These are phyloP conservation scores for Dryas alaskensis DNA, from an alignment of 306 rosid species.

Conservation along the genomic window DNA sequence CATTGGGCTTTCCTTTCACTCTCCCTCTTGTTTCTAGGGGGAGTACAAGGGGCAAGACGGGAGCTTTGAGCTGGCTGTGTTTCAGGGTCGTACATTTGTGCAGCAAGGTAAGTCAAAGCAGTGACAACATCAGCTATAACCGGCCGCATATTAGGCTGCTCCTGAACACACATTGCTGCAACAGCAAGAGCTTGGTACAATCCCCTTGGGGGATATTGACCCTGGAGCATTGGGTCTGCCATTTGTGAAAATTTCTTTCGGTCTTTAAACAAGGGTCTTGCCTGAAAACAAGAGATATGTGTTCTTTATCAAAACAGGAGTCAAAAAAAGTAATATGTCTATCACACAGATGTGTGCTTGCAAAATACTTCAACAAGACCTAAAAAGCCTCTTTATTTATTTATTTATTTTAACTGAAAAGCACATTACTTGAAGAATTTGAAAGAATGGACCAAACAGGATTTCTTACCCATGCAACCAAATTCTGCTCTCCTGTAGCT, in stretches of 20 bases:
- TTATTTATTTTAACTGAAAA: not conserved
- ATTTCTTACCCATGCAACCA: slow-evolving; percentile 88
- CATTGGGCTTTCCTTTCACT: slow-evolving; percentile 36
- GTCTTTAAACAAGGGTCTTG: slow-evolving; percentile 74
- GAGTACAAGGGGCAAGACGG: slow-evolving; percentile 53
- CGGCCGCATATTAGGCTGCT: slow-evolving; percentile 83
- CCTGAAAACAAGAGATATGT: slow-evolving; percentile 44
- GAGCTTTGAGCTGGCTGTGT: slow-evolving; percentile 52
- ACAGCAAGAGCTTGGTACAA: slow-evolving; percentile 83
- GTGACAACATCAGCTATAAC: slow-evolving; percentile 92
- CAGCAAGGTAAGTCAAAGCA: slow-evolving; percentile 82
- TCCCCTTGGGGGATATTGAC: slow-evolving; percentile 86
- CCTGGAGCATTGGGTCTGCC: slow-evolving; percentile 83
- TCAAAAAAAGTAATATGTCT: not conserved
- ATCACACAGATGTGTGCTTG: not conserved
- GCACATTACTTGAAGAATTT: not conserved
- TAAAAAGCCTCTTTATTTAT: not conserved
- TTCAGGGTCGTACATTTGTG: slow-evolving; percentile 56
- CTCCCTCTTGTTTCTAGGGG: slow-evolving; percentile 62
- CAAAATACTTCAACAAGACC: not conserved
- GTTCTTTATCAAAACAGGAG: not conserved
- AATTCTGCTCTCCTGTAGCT: slow-evolving; percentile 82
- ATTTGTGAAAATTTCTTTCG: slow-evolving; percentile 57
- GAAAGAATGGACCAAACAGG: not conserved
- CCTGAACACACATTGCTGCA: slow-evolving; percentile 92